Evolutionary conservation across 2,329 filamentous ascomycete genomes (phyloP), one percentile per base, ranked within the genome.

Genomic region (Xenoacremonium recifei): DNA sequence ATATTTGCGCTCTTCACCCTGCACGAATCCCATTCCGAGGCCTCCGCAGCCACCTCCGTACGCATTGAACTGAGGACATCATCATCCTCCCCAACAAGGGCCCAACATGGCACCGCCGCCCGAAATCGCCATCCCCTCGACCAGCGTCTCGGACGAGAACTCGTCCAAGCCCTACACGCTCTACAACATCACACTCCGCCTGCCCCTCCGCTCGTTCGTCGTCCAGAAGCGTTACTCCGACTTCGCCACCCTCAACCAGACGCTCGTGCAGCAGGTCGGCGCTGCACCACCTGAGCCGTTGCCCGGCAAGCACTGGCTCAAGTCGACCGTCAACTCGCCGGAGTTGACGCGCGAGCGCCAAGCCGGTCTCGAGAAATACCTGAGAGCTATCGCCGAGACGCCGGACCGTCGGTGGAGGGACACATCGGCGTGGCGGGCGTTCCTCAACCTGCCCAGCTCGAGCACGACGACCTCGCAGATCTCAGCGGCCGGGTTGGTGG

Each of bases 221-320:
- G 74, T 90, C 5, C 81, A 84, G 58, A 92, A 91, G 66, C 85
- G 88, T 56, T 95, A 92, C 72, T 89, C 84, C 39, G 88, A 93
- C 61, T 93, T 93, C 60, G 70, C 72, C 41, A 63, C 73, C 35
- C 80, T 95, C 13, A 80, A 93, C 67, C 64, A 71, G 21, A 67
- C 76, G 4, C 75, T 95, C 7, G 72, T 73, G 16, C 68, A 75
- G 30, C 70, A 80, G 37, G 77, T 84, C 42, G 81, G 82, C 54
- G 60, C 71, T 17, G 64, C 85, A 16, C 87, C 88, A 6, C 88
- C 88, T 0, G 70, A 72, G 1, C 69, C 84, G 0, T 72, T 92
- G 2, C 88, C 88, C 0, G 70, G 69, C 12, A 93, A 93, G 62
- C 82, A 83, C 35, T 93, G 87, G 87, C 79, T 92, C 59, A 80